Conservation (phyloP, 2,329 filamentous ascomycete genomes). For the Metarhizium brunneum region DNA sequence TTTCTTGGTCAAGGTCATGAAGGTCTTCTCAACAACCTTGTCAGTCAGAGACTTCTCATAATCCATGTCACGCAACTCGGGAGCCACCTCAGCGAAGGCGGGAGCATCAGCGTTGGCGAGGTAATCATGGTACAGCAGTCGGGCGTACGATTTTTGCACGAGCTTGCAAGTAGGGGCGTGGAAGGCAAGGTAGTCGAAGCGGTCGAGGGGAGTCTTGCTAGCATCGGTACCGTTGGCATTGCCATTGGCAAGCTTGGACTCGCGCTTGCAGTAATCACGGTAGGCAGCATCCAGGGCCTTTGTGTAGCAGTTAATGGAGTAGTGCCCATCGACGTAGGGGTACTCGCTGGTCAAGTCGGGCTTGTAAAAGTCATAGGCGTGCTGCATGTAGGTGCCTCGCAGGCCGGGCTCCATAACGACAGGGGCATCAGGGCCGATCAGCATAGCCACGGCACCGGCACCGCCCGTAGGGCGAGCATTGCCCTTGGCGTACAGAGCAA, state of each 20-base stretch:
- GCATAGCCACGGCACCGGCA: constrained; percentile 68
- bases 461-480: constrained; percentile 73
- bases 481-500: constrained; percentile 79
- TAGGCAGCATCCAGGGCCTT: constrained; percentile 75
- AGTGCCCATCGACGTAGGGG: constrained; percentile 76
- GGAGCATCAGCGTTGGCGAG: constrained; percentile 57
- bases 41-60: constrained; percentile 73
- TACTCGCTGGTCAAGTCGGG: constrained; percentile 81
- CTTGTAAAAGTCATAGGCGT: constrained; percentile 88
- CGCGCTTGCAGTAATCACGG: constrained; percentile 68
- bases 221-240: constrained; percentile 36
- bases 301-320: constrained; percentile 73
- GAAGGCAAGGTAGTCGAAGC: constrained; percentile 78
- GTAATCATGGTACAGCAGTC: constrained; percentile 81
- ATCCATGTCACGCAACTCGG: constrained; percentile 68
- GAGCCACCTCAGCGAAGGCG: constrained; percentile 64
- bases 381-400: constrained; percentile 71
- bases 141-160: constrained; percentile 75
- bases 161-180: constrained; percentile 83
- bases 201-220: constrained; percentile 59
- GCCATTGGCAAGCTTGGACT: constrained; percentile 47
- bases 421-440: constrained; percentile 70
- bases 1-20: constrained; percentile 79
- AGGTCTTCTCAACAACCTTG: constrained; percentile 79
- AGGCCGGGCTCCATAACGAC: constrained; percentile 70